Percentiles rank a stretch among this genome's conserved stretches.
phyloP scores from a whole-genome alignment of 352 stramenopile species.

The Pythium utonaiense region DNA sequence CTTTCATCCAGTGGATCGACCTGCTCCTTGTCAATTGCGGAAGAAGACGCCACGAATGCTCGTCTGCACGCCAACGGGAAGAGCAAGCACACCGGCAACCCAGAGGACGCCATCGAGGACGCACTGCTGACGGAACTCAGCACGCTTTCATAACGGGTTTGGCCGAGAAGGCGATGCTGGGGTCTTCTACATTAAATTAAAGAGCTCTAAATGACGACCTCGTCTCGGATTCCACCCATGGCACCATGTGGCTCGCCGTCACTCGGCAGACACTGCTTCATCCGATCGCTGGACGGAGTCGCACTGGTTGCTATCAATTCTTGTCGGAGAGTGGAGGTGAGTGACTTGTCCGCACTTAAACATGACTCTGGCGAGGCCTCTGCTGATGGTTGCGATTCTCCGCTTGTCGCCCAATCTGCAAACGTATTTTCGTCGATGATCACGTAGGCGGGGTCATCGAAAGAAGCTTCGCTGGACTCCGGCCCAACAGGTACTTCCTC shows the following conservation, averaged over 20 bases:
- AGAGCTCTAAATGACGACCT: conserved; percentile 6
- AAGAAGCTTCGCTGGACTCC: no score
- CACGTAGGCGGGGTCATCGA: no score
- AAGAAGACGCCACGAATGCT: conserved; percentile 1
- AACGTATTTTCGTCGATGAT: no score
- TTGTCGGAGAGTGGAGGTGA: no score
- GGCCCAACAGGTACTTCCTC: no score
- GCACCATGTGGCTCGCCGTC: background rate
- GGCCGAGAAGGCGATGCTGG: background rate
- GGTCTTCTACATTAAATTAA: background rate
- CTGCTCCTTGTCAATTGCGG: background rate
- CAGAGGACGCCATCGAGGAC: background rate
- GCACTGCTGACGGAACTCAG: background rate
- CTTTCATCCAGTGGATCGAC: conserved; percentile 6
- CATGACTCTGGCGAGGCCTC: no score
- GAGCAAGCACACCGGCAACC: background rate
- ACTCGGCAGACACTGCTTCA: background rate
- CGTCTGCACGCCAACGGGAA: background rate
- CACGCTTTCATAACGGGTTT: background rate
- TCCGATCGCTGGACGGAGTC: background rate
- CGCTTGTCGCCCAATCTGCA: no score
- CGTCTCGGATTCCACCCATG: background rate
- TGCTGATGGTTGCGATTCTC: no score
- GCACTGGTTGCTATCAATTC: no score
- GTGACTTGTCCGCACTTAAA: no score